Conservation (phyloP, 2,329 filamentous ascomycete genomes). For the Dothistroma pini region DNA sequence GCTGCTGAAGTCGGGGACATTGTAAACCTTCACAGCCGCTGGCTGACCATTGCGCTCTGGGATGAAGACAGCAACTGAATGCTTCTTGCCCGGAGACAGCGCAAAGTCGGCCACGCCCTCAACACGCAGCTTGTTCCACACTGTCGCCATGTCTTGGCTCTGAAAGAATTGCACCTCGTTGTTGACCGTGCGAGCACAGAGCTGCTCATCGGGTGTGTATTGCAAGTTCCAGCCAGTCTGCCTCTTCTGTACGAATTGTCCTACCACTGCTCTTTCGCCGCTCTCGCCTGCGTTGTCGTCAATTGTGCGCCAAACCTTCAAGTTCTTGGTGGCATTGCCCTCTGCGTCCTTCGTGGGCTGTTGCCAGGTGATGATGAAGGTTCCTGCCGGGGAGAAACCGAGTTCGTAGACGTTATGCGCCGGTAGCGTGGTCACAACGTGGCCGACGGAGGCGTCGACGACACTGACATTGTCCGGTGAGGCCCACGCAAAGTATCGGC, state of each 20-base stretch:
- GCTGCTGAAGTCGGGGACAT: conserved; percentile 77
- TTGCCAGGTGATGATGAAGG: conserved; percentile 96
- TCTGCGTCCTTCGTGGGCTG: conserved; percentile 87
- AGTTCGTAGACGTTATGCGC: conserved; percentile 88
- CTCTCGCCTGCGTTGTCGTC: conserved; percentile 60
- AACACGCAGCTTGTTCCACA: conserved; percentile 92
- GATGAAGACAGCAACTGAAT: conserved; percentile 90
- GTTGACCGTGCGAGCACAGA: conserved; percentile 87
- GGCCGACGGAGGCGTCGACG: conserved; percentile 73
- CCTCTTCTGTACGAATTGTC: conserved; percentile 90
- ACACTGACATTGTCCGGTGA: conserved; percentile 82
- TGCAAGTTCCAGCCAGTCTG: conserved; percentile 97
- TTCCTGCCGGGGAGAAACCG: conserved; percentile 87
- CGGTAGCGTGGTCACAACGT: conserved; percentile 69
- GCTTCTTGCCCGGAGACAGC: conserved; percentile 81
- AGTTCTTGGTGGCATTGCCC: conserved; percentile 89
- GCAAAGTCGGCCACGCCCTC: conserved; percentile 90
- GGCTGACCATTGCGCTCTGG: conserved; percentile 93
- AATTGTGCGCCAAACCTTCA: conserved; percentile 90
- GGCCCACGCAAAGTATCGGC: conserved; percentile 94
- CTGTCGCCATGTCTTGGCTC: conserved; percentile 75
- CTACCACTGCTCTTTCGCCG: conserved; percentile 68
- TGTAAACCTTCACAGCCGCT: conserved; percentile 89
- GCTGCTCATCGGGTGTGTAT: conserved; percentile 89
- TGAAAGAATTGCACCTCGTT: conserved; percentile 98